Evolutionary conservation across 1,284 basidiomycete genomes (phyloP), one percentile per base, ranked within the genome.

Genomic region (Rhodofomes roseus): DNA sequence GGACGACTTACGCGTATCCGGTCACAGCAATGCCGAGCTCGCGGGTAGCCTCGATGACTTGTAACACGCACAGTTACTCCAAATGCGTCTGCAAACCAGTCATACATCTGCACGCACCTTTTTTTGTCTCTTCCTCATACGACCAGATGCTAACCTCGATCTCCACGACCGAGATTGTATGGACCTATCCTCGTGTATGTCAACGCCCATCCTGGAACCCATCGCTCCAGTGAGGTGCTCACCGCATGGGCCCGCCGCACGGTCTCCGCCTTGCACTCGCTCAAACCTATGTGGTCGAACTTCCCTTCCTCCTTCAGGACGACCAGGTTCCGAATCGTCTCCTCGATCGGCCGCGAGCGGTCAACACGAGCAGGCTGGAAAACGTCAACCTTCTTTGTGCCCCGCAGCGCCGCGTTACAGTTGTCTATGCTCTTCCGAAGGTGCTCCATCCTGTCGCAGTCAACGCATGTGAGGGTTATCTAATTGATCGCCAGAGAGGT

Each of bases 121-220:
- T 74, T 65, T 72, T 73, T 1, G 73, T 74, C 63, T 81, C 80
- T 39, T 79, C 71, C 54, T 80, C 79, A 57, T 78, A 79, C 0
- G 75, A 71, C 76, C 80, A 83, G 6, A 80, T 74, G 52, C 80
- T 81, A 40, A 83, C 74, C 67, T 84, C 82, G 58, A 82, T 81
- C 67, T 84, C 83, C 40, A 81, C 78, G 4, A 74, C 70, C 1
- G 77, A 70, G 44, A 84, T 75, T 0, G 77, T 78, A 52, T 74
- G 69, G 25, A 81, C 73, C 77, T 81, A 41, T 6, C 2, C 23
- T 22, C 27, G 29, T 27, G 5, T 4, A 4, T 3, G 11, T 48
- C 12, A 18, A 5, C 27, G 12, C 23, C 31, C 31, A 11, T 6
- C 27, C 12, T 16, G 12, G 37, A 36, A 23, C 14, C 27, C 4